Evolutionary conservation across 2,329 filamentous ascomycete species (phyloP), one percentile per base, ranked within the genome.

Genomic region (Monilinia fructicola): DNA sequence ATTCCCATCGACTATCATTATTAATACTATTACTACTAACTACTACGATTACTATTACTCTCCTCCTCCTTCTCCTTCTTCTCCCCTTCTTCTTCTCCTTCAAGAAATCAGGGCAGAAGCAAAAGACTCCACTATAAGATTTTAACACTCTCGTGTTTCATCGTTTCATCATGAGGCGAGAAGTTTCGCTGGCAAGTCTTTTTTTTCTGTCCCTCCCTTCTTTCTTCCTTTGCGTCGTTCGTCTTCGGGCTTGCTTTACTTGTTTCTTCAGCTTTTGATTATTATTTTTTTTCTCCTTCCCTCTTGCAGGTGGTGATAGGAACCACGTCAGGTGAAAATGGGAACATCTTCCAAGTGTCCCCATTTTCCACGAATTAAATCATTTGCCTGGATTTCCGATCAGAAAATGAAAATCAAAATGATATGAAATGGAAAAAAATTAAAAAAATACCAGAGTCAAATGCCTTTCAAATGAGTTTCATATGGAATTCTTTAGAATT

Each of bases 311-410:
- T 35, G 26, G 11, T 46, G 52, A 64, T 55, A 65, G 63, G 63
- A 65, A 65, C 63, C 63, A 65, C 63, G 63, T 65, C 63, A 65
- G 63, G 63, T 65, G 63, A 65, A 65, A 50, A 40, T 40, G 54
- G 40, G 7, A 59, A 50, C 42, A 40, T 52, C 28, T 21, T 11
- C 12, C 9, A 60, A 50, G 46, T 35, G 54, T 50, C 58, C 58
- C 58, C 58, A 48, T 50, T 50, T 9, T 42, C 38, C 23, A 52
- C 63, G 54, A 65, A 60, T 65, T 11, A 59, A 26, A 59, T 28
- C 2, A 5, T 9, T 16, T n/a, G 26, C 31, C 35, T 50, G 3
- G 44, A 35, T 48, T 50, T 50, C 58, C 58, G 58, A 60, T 50
- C 44, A 18, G 58, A 60, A 50, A 38, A 50, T 18, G 23, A 28